These are phyloP conservation scores for Puya raimondii DNA, from an alignment of 176 grass and related monocot genomes.

Conservation along the genomic window DNA sequence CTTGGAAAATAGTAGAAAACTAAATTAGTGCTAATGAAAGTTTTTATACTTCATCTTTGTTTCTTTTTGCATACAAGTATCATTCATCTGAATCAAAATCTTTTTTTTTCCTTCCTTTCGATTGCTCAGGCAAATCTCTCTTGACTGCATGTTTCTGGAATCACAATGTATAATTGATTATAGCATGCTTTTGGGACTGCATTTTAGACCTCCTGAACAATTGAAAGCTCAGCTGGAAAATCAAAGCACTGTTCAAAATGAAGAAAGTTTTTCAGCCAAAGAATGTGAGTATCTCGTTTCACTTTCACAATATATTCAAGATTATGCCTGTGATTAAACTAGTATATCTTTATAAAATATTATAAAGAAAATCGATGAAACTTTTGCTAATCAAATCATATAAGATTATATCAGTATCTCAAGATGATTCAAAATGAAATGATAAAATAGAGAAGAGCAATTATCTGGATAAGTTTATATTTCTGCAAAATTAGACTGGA, in stretches of 20 bases:
- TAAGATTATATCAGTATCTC: no score
- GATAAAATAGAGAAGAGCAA: no score
- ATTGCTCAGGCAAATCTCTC: conserved; percentile 78
- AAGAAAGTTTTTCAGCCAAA: conserved; percentile 25
- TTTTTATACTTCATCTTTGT: not conserved
- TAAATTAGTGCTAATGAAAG: not conserved
- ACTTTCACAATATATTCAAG: not conserved
- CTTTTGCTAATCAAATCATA: no score
- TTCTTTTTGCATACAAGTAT: not conserved
- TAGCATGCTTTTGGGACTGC: conserved; percentile 92
- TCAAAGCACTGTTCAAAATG: conserved; percentile 30
- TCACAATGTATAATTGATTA: conserved; percentile 97
- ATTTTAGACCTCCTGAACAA: conserved; percentile 85
- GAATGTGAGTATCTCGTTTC: conserved; percentile 43
- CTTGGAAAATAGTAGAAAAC: no score
- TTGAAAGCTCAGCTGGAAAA: conserved; percentile 46
- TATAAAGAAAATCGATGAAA: no score
- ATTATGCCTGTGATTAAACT: not conserved
- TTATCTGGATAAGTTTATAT: no score
- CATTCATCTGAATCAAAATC: not conserved
- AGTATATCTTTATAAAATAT: not conserved
- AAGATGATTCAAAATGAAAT: no score
- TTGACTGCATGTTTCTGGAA: conserved; percentile 93
- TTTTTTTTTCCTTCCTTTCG: conserved; percentile 15
- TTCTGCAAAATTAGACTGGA: no score